phyloP scores from a whole-genome alignment of 768 basidiomycete genomes.

The Trametes sanguinea region DNA sequence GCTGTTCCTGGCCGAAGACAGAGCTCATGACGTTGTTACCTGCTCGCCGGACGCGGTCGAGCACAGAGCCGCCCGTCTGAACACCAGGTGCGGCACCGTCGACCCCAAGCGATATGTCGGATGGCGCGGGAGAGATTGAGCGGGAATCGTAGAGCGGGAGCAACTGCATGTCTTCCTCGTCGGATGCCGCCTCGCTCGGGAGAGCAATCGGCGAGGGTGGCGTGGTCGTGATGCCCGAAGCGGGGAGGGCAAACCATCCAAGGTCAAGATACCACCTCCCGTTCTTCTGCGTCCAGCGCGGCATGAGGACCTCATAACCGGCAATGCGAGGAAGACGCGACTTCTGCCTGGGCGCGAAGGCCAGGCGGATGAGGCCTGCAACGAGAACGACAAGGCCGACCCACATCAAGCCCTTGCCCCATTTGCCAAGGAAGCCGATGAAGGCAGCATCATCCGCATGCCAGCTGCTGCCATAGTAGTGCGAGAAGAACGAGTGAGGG shows the following conservation, averaged over 20 bases:
- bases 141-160: constrained; percentile 66
- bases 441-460: constrained; percentile 98
- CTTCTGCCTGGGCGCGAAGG: constrained; percentile 49
- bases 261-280: constrained; percentile 77
- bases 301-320: constrained; percentile 78
- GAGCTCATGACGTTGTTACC: constrained; percentile 58
- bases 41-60: constrained; percentile 56
- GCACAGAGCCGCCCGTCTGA: constrained; percentile 43
- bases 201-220: constrained; percentile 49
- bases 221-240: constrained; percentile 39
- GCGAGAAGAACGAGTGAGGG: constrained; percentile 92
- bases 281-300: constrained; percentile 69
- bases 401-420: constrained; percentile 91
- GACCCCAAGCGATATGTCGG: constrained; percentile 46
- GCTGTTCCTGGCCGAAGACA: constrained; percentile 42
- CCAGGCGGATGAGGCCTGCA: constrained; percentile 61
- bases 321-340: constrained; percentile 56
- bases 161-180: constrained; percentile 52
- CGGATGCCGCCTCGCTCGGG: constrained; percentile 43
- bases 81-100: constrained; percentile 47
- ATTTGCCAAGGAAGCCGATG: constrained; percentile 85
- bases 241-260: constrained; percentile 54
- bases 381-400: constrained; percentile 73
- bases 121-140: constrained; percentile 56
- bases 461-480: constrained; percentile 98